Evolutionary conservation across 2,329 filamentous ascomycete genomes (phyloP).

Genomic region (Colletotrichum higginsianum): DNA sequence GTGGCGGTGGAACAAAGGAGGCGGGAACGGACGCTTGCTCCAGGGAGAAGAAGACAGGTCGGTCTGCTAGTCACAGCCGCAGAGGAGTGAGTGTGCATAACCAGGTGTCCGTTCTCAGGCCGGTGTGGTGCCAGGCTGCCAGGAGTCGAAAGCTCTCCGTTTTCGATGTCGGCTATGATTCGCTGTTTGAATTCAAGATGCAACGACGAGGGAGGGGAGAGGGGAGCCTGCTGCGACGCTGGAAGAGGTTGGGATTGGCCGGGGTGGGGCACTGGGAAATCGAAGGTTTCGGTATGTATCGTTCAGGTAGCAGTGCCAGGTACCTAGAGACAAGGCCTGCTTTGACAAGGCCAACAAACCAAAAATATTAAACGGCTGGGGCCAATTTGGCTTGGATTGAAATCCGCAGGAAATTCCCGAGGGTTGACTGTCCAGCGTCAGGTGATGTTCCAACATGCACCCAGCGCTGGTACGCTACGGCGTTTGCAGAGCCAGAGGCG

Average conservation of each 20-base stretch:
- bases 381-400: slow-evolving; percentile 30
- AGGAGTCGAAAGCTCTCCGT: slow-evolving; percentile 24
- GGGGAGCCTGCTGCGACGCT: slow-evolving; percentile 38
- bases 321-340: not conserved
- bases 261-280: slow-evolving; percentile 14
- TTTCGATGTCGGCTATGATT: slow-evolving; percentile 34
- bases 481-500: not conserved
- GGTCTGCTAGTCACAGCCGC: slow-evolving; percentile 34
- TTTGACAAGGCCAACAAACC: slow-evolving; percentile 9
- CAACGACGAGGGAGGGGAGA: slow-evolving; percentile 22
- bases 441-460: slow-evolving; percentile 17
- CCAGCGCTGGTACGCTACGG: slow-evolving; percentile 6
- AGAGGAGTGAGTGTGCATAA: slow-evolving; percentile 7
- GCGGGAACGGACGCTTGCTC: slow-evolving; percentile 21
- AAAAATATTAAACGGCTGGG: slow-evolving; percentile 10
- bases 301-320: slow-evolving; percentile 2
- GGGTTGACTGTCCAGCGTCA: slow-evolving; percentile 27
- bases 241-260: slow-evolving; percentile 38
- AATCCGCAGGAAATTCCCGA: slow-evolving; percentile 13
- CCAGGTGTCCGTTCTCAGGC: slow-evolving; percentile 32
- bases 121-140: not conserved
- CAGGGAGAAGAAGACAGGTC: slow-evolving; percentile 12
- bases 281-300: slow-evolving; percentile 32
- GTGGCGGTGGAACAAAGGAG: slow-evolving; percentile 33
- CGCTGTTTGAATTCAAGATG: slow-evolving; percentile 33